Evolutionary conservation across 192 early-diverging fungal genomes (phyloP), one percentile per base, ranked within the genome.

Genomic region (Coemansia interrupta): DNA sequence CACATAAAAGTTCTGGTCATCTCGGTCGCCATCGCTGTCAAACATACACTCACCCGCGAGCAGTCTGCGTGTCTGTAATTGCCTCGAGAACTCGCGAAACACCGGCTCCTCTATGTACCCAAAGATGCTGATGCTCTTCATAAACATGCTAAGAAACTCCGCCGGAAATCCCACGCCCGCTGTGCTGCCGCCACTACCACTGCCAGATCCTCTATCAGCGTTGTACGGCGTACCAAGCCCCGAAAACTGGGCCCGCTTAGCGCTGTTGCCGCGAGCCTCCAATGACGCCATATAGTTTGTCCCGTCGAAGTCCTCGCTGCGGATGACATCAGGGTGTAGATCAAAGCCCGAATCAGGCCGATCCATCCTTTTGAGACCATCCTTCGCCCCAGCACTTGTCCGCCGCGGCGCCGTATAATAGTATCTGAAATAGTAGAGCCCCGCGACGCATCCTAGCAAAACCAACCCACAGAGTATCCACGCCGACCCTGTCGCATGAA

Each of bases 101-200:
- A 99, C 94, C 1, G 91, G 91, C 59, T 92, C 82, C 49, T 99
- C 97, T 12, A 99, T 83, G 68, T 96, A 98, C 0, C 95, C 95
- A 85, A 99, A 98, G 8, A 96, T 90, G 71, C 92, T 93, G 73
- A 95, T 96, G 54, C 76, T 79, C 63, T 79, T 73, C 76, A 79
- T 73, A 54, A 79, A 79, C 76, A 79, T 79, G 58, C 51, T 72
- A n/a, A 79, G 67, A 50, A 79, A 72, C 30, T 79, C 71, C 10
- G 70, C 67, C 20, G 76, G 76, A 42, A 79, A 79, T 18, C 70
- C 76, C 10, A 58, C 1, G 52, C 45, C 36, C 11, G 44, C 28
- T 23, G 8, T 9, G 39, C 32, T 5, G 57, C 44, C 46, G 8
- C 17, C 12, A 15, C 19, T 42, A 36, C 56, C 45, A 8, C 56